These are phyloP conservation scores for Ophiostoma fasciatum DNA, from an alignment of 2,329 filamentous ascomycete species.

Conservation along the genomic window DNA sequence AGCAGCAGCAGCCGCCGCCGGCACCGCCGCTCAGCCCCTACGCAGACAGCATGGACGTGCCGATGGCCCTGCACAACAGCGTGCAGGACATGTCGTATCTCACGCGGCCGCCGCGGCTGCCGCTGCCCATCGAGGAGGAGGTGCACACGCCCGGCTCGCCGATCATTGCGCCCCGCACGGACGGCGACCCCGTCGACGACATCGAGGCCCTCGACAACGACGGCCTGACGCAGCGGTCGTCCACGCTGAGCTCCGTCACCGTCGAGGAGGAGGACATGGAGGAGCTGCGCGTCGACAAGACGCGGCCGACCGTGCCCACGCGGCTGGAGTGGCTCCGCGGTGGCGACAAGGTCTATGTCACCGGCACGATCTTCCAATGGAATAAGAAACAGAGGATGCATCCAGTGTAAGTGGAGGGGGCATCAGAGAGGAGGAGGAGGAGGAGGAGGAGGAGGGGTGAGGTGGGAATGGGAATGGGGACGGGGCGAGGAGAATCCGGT, in stretches of 20 bases:
- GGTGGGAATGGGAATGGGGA: too few species aligned
- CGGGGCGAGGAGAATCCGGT: too few species aligned
- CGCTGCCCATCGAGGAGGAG: slow-evolving; percentile 87
- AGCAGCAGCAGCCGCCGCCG: background rate
- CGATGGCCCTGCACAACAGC: slow-evolving; percentile 37
- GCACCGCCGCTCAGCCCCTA: slow-evolving; percentile 17
- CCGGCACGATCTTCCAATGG: slow-evolving; percentile 95
- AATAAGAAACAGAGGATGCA: slow-evolving; percentile 83
- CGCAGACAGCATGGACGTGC: slow-evolving; percentile 24
- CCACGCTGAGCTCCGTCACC: slow-evolving; percentile 44
- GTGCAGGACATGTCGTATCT: slow-evolving; percentile 49
- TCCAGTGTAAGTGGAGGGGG: slow-evolving; percentile 53
- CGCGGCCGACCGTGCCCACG: slow-evolving; percentile 67
- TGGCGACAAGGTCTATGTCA: slow-evolving; percentile 88
- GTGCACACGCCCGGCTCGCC: slow-evolving; percentile 80
- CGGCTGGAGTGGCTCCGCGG: slow-evolving; percentile 70
- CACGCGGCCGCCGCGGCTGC: slow-evolving; percentile 69
- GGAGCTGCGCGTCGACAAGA: slow-evolving; percentile 57
- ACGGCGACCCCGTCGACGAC: slow-evolving; percentile 34
- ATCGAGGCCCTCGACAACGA: slow-evolving; percentile 33
- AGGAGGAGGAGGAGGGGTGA: too few species aligned
- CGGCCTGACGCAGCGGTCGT: slow-evolving; percentile 37
- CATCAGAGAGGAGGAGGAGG: background rate
- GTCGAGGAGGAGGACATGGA: slow-evolving; percentile 52
- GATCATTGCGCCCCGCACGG: slow-evolving; percentile 59